Evolutionary conservation across 495 filamentous ascomycete species (phyloP).

Genomic region (Lasiosphaeria ovina): DNA sequence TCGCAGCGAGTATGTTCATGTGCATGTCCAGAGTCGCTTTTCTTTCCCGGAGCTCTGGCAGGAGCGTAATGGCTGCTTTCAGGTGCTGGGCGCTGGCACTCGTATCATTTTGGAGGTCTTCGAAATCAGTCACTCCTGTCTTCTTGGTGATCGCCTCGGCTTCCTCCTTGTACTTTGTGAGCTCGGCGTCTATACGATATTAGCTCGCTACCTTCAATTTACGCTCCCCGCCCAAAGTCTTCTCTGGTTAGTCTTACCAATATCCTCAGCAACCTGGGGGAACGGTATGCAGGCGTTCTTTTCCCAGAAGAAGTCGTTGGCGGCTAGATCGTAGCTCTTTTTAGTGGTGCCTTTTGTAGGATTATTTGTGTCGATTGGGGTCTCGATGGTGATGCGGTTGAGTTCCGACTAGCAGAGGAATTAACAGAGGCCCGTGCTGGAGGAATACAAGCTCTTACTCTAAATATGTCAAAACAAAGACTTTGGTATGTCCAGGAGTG

Average conservation of each 20-base stretch:
- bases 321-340: conserved; percentile 83
- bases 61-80: conserved; percentile 87
- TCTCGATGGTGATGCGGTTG: conserved; percentile 94
- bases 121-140: conserved; percentile 87
- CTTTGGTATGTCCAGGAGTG: conserved; percentile 99
- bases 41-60: conserved; percentile 88
- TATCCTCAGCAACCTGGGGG: conserved; percentile 94
- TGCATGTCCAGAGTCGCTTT: conserved; percentile 95
- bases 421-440: neutral
- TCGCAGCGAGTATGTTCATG: conserved; percentile 66
- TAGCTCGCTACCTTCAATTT: neutral
- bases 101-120: conserved; percentile 88
- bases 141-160: conserved; percentile 92
- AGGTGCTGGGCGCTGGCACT: conserved; percentile 88
- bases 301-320: conserved; percentile 96
- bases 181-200: conserved; percentile 48
- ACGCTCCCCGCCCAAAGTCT: neutral
- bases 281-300: conserved; percentile 92
- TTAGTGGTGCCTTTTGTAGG: conserved; percentile 70
- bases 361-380: conserved; percentile 69
- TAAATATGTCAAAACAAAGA: conserved; percentile 87
- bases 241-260: conserved; percentile 34
- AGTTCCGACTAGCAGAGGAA: conserved; percentile 40
- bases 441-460: conserved; percentile 8
- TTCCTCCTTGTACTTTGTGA: conserved; percentile 93